Conservation (phyloP, 345 rosid species). For the Hevea brasiliensis region DNA sequence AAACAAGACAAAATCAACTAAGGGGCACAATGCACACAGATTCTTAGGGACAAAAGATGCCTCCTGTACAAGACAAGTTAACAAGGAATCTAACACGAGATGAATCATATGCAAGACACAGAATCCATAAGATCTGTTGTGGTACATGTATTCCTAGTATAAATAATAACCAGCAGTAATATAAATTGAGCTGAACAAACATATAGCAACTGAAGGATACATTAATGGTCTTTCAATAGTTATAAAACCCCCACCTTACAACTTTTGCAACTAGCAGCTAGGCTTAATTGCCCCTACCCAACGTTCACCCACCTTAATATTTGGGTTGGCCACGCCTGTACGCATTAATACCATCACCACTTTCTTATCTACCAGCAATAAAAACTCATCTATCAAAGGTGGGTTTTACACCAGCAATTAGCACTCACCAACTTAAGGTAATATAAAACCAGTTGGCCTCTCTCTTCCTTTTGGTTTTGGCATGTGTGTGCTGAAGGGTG, state of each 20-base stretch:
- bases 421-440: slow-evolving; percentile 6
- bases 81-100: background rate
- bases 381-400: slow-evolving; percentile 19
- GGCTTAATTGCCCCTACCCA: slow-evolving; percentile 49
- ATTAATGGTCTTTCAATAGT: slow-evolving; percentile 18
- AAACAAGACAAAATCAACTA: background rate
- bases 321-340: slow-evolving; percentile 41
- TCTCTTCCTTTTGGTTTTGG: background rate
- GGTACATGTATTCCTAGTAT: background rate
- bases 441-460: background rate
- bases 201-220: background rate
- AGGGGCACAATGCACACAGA: background rate
- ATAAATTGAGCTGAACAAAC: background rate
- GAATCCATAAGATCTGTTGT: background rate
- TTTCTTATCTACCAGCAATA: slow-evolving; percentile 33
- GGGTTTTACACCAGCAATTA: slow-evolving; percentile 18
- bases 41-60: background rate
- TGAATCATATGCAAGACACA: background rate
- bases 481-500: background rate
- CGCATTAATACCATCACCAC: slow-evolving; percentile 43
- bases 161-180: no score
- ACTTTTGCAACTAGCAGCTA: slow-evolving; percentile 20
- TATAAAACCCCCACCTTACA: slow-evolving; percentile 11
- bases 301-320: slow-evolving; percentile 39
- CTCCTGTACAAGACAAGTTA: background rate